A percentile compares a stretch with the other conserved stretches of the same genome.
phyloP scores from a whole-genome alignment of 2,329 filamentous ascomycete genomes.

The Aureobasidium musti region DNA sequence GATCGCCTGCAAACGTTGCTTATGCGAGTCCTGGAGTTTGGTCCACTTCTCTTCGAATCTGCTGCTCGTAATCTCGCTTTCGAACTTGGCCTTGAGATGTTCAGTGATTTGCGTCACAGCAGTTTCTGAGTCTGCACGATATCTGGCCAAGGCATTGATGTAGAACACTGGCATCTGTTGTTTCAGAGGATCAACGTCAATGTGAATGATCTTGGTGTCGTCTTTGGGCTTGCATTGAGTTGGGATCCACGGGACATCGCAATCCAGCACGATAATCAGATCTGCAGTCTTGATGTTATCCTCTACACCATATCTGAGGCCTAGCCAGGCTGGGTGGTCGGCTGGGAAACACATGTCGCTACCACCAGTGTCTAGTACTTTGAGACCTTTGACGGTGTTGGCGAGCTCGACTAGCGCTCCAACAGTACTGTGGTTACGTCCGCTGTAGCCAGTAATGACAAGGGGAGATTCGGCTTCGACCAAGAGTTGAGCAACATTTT shows the following conservation, averaged over 20 bases:
- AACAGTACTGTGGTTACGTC: slow-evolving; percentile 66
- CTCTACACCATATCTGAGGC: slow-evolving; percentile 73
- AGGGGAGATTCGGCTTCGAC: slow-evolving; percentile 66
- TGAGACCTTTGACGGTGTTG: slow-evolving; percentile 65
- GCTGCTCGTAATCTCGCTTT: slow-evolving; percentile 45
- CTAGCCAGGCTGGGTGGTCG: slow-evolving; percentile 60
- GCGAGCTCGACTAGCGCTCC: slow-evolving; percentile 66
- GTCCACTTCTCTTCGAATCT: slow-evolving; percentile 54
- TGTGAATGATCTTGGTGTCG: slow-evolving; percentile 62
- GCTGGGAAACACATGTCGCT: slow-evolving; percentile 81
- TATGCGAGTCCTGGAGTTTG: slow-evolving; percentile 60
- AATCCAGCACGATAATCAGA: slow-evolving; percentile 81
- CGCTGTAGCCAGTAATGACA: slow-evolving; percentile 69
- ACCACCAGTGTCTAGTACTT: slow-evolving; percentile 74
- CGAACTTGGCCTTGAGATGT: slow-evolving; percentile 57
- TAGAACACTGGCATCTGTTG: slow-evolving; percentile 62
- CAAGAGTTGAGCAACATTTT: slow-evolving; percentile 63
- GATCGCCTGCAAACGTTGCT: slow-evolving; percentile 62
- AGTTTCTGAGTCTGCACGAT: slow-evolving; percentile 54
- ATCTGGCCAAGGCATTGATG: slow-evolving; percentile 55
- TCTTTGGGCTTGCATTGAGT: slow-evolving; percentile 65
- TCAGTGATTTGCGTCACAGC: slow-evolving; percentile 69
- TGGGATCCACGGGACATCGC: slow-evolving; percentile 92
- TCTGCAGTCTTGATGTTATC: slow-evolving; percentile 75
- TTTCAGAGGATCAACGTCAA: slow-evolving; percentile 68